Conservation (phyloP, 208 protist genomes). For the Wallacemonas sp. region DNA sequence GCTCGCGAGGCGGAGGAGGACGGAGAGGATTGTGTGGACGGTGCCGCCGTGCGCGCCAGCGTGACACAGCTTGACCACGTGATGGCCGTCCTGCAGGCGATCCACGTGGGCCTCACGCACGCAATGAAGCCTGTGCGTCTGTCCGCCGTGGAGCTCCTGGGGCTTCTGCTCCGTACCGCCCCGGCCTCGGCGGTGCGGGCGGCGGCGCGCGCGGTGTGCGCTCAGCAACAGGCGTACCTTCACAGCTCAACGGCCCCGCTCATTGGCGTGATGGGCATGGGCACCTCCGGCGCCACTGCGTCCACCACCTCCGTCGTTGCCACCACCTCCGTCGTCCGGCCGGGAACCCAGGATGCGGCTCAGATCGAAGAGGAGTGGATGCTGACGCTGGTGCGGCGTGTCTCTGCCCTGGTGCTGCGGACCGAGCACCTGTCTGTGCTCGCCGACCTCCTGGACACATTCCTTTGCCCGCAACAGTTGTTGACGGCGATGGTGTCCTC, state of each 20-base stretch:
- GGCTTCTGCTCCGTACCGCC: conserved; percentile 36
- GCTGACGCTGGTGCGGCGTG: conserved; percentile 54
- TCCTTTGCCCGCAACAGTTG: conserved; percentile 22
- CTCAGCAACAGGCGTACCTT: conserved; percentile 31
- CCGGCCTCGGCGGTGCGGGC: conserved; percentile 21
- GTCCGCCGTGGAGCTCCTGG: conserved; percentile 58
- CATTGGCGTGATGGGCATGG: conserved; percentile 20
- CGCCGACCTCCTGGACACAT: conserved; percentile 34
- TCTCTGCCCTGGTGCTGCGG: conserved; percentile 57
- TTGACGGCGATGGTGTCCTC: neutral
- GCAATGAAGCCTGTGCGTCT: conserved; percentile 61
- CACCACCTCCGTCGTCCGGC: neutral
- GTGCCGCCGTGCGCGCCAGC: neutral
- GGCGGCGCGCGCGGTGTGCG: conserved; percentile 30
- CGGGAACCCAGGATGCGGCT: neutral
- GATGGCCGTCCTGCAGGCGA: conserved; percentile 41
- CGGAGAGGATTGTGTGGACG: neutral
- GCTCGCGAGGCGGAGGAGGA: neutral
- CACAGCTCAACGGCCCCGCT: conserved; percentile 6
- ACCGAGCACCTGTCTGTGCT: conserved; percentile 51
- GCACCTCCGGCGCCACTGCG: neutral
- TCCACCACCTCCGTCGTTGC: neutral
- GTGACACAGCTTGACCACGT: conserved; percentile 37
- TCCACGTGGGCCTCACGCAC: conserved; percentile 73
- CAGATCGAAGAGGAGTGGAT: conserved; percentile 48